Evolutionary conservation across 345 rosid species (phyloP), one percentile per base, ranked within the genome.

Genomic region (Turritis glabra): DNA sequence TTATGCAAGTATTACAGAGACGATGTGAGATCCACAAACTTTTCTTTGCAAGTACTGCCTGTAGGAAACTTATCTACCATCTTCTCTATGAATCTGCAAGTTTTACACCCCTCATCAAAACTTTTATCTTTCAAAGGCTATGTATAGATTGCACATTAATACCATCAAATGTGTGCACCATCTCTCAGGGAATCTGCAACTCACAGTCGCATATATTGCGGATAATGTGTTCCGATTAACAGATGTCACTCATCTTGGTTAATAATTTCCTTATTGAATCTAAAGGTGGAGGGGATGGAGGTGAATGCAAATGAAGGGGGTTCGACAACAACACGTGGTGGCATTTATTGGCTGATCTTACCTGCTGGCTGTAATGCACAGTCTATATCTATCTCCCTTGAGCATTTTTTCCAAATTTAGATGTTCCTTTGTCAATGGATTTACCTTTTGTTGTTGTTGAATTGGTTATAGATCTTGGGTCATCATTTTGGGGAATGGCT

Each of bases 401-500:
- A 13, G 26, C 9, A 33, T 2, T 51, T 51, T 25, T 37, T 26
- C 7, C 13, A 8, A 9, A 54, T 23, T 22, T 32, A 25, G 25
- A 27, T 0, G 2, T 7, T 29, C 11, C 8, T 8, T 48, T 26
- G 17, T 9, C 18, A 11, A 22, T 52, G 35, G 41, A 15, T 48
- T 41, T 43, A 51, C 21, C 30, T 0, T 41, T 38, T 1, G 12
- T 32, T 76, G 62, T 17, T 69, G 38, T 10, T 77, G 65, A 25
- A 25, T 46, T 62, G 30, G 18, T 26, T 79, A 62, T 85, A 94
- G 99, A 95, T 84, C 90, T 95, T 69, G 99, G 99, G 29, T 95
- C 99, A 27, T 95, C 99, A 48, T 95, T 95, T 82, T 95, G 99
- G 99, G 99, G 99, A 76, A 95, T 95, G 99, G 84, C 83, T 73